phyloP scores from a whole-genome alignment of 176 grass and related monocot genomes.

The Rhynchospora tenuis region DNA sequence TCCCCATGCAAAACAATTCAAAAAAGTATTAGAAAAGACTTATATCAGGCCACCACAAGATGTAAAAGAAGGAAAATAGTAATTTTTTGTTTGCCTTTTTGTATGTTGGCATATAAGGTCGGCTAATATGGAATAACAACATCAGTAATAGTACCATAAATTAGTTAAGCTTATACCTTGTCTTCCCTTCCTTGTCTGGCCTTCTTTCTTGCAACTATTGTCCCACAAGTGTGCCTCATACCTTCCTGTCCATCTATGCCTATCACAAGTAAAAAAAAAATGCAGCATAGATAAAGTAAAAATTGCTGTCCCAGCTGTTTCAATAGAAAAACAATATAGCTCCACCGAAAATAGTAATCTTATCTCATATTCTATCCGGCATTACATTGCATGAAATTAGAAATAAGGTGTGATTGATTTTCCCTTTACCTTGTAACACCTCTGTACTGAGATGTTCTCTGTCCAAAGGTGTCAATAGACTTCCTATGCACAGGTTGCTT shows the following conservation, averaged over 20 bases:
- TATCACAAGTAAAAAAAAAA: conserved; percentile 32
- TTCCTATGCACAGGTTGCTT: conserved; percentile 96
- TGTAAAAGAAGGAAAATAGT: conserved; percentile 21
- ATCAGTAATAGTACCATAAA: neutral
- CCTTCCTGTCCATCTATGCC: conserved; percentile 99
- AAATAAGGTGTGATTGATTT: neutral
- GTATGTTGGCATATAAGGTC: neutral
- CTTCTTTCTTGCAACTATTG: conserved; percentile 97
- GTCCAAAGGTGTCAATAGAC: conserved; percentile 96
- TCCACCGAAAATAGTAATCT: conserved; percentile 1
- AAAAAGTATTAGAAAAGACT: conserved; percentile 22
- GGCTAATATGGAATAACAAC: neutral
- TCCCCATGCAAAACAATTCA: conserved; percentile 24
- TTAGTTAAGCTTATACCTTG: conserved; percentile 51
- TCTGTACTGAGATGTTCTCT: conserved; percentile 93
- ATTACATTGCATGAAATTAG: neutral
- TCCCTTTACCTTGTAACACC: conserved; percentile 84
- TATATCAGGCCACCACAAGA: neutral
- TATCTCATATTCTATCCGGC: conserved; percentile 13
- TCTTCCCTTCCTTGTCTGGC: conserved; percentile 89
- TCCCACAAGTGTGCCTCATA: conserved; percentile 99
- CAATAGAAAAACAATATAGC: neutral
- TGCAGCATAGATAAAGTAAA: neutral
- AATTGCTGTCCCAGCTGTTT: conserved; percentile 11
- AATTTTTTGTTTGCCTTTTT: conserved; percentile 7